These are phyloP conservation scores for Puccinia hordei DNA, from an alignment of 1,284 basidiomycete species.

Conservation along the genomic window DNA sequence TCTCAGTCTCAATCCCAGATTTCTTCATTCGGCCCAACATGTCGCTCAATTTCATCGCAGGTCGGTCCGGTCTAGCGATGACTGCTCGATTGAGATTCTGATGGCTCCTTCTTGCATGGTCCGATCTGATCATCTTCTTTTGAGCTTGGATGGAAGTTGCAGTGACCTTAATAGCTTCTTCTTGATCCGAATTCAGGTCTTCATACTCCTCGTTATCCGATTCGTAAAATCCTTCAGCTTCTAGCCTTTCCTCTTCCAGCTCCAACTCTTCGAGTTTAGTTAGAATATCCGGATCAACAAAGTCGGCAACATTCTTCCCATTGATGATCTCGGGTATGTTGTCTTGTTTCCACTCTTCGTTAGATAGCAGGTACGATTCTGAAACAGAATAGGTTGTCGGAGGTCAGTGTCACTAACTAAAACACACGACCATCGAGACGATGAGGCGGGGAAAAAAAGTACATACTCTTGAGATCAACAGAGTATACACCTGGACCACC, in stretches of 20 bases:
- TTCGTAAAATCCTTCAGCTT: constrained; percentile 93
- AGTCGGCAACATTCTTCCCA: constrained; percentile 98
- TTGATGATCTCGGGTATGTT: constrained; percentile 94
- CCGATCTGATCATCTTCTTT: constrained; percentile 71
- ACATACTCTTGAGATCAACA: constrained; percentile 80
- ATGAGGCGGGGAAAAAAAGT: background rate
- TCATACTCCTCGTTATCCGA: constrained; percentile 72
- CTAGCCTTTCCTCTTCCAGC: constrained; percentile 89
- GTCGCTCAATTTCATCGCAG: constrained; percentile 70
- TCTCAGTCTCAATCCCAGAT: constrained; percentile 84
- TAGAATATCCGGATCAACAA: constrained; percentile 97
- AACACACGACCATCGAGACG: background rate
- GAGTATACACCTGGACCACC: constrained; percentile 88
- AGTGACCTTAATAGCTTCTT: constrained; percentile 76
- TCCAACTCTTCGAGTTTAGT: constrained; percentile 96
- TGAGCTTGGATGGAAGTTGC: constrained; percentile 69
- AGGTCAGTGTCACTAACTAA: background rate
- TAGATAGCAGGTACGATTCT: constrained; percentile 87
- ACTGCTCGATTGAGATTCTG: constrained; percentile 67
- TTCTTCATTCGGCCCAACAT: constrained; percentile 78
- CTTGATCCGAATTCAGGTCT: constrained; percentile 67
- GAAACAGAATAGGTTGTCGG: constrained; percentile 36
- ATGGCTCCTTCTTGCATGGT: constrained; percentile 81
- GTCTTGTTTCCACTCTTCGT: constrained; percentile 95
- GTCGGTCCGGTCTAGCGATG: constrained; percentile 47